Evolutionary conservation across 2,329 filamentous ascomycete species (phyloP).

Genomic region (Metarhizium brunneum): DNA sequence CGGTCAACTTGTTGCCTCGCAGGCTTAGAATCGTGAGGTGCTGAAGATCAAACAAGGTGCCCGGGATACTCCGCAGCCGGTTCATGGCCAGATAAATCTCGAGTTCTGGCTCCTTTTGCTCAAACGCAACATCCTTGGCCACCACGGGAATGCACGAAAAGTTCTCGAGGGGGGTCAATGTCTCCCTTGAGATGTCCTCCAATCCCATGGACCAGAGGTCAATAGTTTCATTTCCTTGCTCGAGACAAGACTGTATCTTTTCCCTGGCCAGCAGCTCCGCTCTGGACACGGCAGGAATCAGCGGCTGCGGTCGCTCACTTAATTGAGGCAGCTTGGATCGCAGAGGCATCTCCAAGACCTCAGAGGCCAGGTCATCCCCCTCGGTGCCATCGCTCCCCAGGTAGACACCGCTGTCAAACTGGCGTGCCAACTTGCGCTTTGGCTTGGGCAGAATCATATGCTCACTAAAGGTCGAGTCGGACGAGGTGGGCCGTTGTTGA

Average conservation of each 20-base stretch:
- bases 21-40: conserved; percentile 57
- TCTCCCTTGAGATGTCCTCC: conserved; percentile 43
- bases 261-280: conserved; percentile 35
- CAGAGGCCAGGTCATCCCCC: conserved; percentile 26
- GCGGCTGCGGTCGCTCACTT: conserved; percentile 14
- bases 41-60: conserved; percentile 51
- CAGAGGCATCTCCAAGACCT: conserved; percentile 20
- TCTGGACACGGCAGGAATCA: conserved; percentile 20
- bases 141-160: conserved; percentile 46
- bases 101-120: conserved; percentile 47
- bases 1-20: conserved; percentile 51
- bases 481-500: conserved; percentile 44
- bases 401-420: conserved; percentile 61
- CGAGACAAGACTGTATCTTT: conserved; percentile 43
- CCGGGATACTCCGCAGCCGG: conserved; percentile 43
- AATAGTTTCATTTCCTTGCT: conserved; percentile 48
- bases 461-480: conserved; percentile 38
- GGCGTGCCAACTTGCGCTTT: conserved; percentile 46
- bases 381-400: conserved; percentile 52
- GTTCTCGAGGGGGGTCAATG: conserved; percentile 45
- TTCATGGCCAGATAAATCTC: conserved; percentile 56
- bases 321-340: conserved; percentile 30
- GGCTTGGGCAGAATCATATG: conserved; percentile 24
- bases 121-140: conserved; percentile 48
- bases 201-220: conserved; percentile 52